A percentile compares a stretch with the other conserved stretches of the same genome.
These are phyloP conservation scores for Neonectria hederae DNA, from an alignment of 2,329 filamentous ascomycete species.

Conservation along the genomic window DNA sequence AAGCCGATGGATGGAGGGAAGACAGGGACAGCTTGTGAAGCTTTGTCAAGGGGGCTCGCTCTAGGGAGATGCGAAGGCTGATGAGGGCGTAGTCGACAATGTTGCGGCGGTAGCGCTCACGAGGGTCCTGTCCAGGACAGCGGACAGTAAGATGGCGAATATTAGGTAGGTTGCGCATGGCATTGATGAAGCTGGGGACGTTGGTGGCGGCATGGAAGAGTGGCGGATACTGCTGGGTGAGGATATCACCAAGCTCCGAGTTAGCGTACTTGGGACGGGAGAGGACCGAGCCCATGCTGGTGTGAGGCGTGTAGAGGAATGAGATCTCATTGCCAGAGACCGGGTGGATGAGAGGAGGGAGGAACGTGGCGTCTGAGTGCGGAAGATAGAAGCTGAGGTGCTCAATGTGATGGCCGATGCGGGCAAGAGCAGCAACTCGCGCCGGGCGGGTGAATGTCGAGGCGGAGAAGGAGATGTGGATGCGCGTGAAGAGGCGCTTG, in stretches of 20 bases:
- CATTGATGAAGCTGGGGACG: slow-evolving; percentile 82
- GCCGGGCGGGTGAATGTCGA: slow-evolving; percentile 79
- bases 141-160: slow-evolving; percentile 79
- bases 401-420: slow-evolving; percentile 82
- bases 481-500: slow-evolving; percentile 73
- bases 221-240: slow-evolving; percentile 88
- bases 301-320: slow-evolving; percentile 84
- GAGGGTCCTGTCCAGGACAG: slow-evolving; percentile 76
- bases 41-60: slow-evolving; percentile 72
- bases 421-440: slow-evolving; percentile 76
- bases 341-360: slow-evolving; percentile 85
- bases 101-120: slow-evolving; percentile 77
- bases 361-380: slow-evolving; percentile 80
- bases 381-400: slow-evolving; percentile 81
- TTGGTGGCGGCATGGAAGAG: slow-evolving; percentile 91
- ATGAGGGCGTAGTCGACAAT: slow-evolving; percentile 90
- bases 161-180: slow-evolving; percentile 73
- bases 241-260: slow-evolving; percentile 79
- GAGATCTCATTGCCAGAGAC: slow-evolving; percentile 78
- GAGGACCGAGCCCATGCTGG: slow-evolving; percentile 68
- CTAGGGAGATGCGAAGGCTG: slow-evolving; percentile 83
- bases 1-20: slow-evolving; percentile 77
- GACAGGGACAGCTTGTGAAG: slow-evolving; percentile 77
- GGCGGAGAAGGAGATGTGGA: slow-evolving; percentile 75
- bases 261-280: slow-evolving; percentile 81